Conservation (phyloP, 225 moss, liverwort and hornwort species). For the Pseudoscleropodium purum region DNA sequence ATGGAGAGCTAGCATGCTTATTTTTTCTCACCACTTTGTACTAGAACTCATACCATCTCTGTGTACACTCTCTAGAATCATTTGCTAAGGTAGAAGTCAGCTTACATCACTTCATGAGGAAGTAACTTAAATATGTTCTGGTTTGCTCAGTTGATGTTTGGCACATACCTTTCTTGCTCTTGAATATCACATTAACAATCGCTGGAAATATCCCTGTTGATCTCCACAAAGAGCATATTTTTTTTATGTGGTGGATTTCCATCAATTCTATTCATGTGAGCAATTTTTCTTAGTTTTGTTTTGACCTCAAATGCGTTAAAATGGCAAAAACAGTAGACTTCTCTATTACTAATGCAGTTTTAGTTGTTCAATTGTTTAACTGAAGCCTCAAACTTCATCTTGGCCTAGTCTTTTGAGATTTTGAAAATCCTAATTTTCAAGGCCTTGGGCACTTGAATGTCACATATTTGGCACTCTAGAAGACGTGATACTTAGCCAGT, state of each 20-base stretch:
- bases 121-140: background rate
- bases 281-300: background rate
- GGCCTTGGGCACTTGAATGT: background rate
- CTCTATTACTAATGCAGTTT: background rate
- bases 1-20: background rate
- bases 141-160: background rate
- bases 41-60: background rate
- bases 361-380: background rate
- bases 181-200: too few relatives aligned
- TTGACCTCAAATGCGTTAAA: background rate
- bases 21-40: background rate
- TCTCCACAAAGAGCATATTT: background rate
- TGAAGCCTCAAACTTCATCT: background rate
- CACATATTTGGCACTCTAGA: background rate
- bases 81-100: background rate
- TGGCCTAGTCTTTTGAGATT: too few relatives aligned
- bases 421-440: background rate
- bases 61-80: background rate
- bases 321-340: background rate
- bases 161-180: background rate
- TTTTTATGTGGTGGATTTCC: too few relatives aligned
- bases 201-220: background rate
- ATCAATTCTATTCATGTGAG: background rate
- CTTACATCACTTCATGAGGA: background rate
- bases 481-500: background rate